These are phyloP conservation scores for Ehretia macrophylla DNA, from an alignment of 257 asterid species.

Conservation along the genomic window DNA sequence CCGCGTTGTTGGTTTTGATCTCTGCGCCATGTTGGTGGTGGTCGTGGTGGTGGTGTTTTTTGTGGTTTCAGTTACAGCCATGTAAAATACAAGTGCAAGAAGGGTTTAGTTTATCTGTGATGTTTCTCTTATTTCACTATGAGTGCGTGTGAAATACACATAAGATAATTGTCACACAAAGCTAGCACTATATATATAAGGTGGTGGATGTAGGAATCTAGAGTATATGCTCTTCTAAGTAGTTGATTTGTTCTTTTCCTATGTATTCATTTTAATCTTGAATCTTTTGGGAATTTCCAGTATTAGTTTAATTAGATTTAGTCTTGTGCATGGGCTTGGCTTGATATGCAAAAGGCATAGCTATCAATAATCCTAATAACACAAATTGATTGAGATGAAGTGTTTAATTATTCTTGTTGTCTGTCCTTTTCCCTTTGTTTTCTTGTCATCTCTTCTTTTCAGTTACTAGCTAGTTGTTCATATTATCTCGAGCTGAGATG, in stretches of 20 bases:
- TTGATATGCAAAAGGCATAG: neutral
- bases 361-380: neutral
- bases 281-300: neutral
- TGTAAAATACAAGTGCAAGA: constrained; percentile 10
- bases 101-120: neutral
- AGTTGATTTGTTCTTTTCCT: constrained; percentile 33
- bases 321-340: constrained; percentile 4
- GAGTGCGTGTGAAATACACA: constrained; percentile 12
- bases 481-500: too few species aligned
- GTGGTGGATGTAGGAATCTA: neutral
- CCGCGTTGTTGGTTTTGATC: constrained; percentile 35
- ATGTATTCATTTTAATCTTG: constrained; percentile 12
- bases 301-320: too few species aligned
- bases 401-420: too few species aligned
- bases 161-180: constrained; percentile 3
- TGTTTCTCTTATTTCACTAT: neutral
- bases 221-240: constrained; percentile 32
- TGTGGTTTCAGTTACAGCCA: constrained; percentile 46
- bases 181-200: constrained; percentile 32
- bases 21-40: constrained; percentile 15
- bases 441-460: too few species aligned
- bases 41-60: constrained; percentile 25
- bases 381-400: too few species aligned
- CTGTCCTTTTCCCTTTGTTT: too few species aligned
- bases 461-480: too few species aligned